phyloP scores from a whole-genome alignment of 768 basidiomycete genomes.

The Chalciporus pseudorubinellus region DNA sequence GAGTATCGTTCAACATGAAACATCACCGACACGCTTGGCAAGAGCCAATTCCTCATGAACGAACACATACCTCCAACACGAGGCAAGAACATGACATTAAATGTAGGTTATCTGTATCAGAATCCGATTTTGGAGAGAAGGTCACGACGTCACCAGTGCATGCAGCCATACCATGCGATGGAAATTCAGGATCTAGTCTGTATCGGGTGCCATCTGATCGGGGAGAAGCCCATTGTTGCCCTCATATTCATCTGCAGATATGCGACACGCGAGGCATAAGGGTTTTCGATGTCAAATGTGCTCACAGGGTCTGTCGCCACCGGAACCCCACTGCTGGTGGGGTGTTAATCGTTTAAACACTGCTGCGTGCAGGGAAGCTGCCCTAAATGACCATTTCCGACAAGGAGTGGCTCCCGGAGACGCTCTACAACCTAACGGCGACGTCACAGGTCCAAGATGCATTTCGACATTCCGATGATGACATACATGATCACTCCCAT shows the following conservation, averaged over 20 bases:
- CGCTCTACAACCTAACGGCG: background rate
- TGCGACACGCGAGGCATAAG: background rate
- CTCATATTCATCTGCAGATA: background rate
- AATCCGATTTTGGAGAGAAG: background rate
- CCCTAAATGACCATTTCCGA: background rate
- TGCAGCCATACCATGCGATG: conserved; percentile 5
- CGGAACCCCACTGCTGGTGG: background rate
- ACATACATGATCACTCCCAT: conserved; percentile 4
- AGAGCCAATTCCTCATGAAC: background rate
- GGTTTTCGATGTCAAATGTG: background rate
- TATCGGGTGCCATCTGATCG: conserved; percentile 11
- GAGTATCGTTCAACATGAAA: background rate
- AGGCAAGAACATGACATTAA: conserved; percentile 13
- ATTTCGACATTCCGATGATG: background rate
- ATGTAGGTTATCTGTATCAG: conserved; percentile 12
- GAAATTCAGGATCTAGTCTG: background rate
- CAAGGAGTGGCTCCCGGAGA: conserved; percentile 1
- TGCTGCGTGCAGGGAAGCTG: conserved; percentile 11
- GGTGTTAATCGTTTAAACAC: conserved; percentile 6
- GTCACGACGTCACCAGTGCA: conserved; percentile 4
- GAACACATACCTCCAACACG: conserved; percentile 17
- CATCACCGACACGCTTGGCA: background rate
- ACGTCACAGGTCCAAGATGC: conserved; percentile 12
- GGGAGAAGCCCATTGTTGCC: background rate
- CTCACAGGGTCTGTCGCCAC: conserved; percentile 9